Conservation (phyloP, 1,284 basidiomycete genomes). For the Ganoderma boninense region DNA sequence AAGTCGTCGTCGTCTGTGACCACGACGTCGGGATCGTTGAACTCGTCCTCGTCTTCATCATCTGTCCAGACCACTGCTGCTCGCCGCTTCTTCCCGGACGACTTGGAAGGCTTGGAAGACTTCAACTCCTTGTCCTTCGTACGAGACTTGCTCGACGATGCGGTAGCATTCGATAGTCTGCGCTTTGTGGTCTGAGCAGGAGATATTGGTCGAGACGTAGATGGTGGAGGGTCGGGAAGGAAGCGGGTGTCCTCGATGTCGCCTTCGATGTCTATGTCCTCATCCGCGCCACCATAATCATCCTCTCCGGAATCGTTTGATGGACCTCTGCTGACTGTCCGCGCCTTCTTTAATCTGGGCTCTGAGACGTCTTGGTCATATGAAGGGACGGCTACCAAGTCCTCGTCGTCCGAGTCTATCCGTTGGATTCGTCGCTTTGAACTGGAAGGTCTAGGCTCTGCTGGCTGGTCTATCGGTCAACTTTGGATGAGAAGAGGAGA, state of each 20-base stretch:
- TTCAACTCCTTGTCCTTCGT: conserved; percentile 24
- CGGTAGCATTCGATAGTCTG: conserved; percentile 9
- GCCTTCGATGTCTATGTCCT: conserved; percentile 37
- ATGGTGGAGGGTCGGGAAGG: conserved; percentile 22
- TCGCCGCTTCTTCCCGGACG: conserved; percentile 28
- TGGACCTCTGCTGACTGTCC: conserved; percentile 14
- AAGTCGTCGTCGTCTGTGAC: conserved; percentile 35
- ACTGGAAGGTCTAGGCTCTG: conserved; percentile 29
- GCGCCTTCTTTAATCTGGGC: conserved; percentile 29
- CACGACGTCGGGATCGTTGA: conserved; percentile 23
- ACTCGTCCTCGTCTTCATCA: conserved; percentile 34
- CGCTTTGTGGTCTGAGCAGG: conserved; percentile 19
- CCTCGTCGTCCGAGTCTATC: conserved; percentile 34
- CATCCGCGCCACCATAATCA: conserved; percentile 31
- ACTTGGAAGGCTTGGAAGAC: conserved; percentile 23
- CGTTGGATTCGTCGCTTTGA: conserved; percentile 33
- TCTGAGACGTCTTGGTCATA: conserved; percentile 16
- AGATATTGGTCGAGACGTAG: conserved; percentile 26
- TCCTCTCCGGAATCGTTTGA: conserved; percentile 25
- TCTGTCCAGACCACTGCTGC: conserved; percentile 35
- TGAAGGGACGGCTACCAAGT: conserved; percentile 9
- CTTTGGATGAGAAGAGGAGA: background rate
- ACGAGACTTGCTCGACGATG: conserved; percentile 23
- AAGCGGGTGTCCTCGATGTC: conserved; percentile 35
- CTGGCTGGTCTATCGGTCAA: conserved; percentile 10